Base-by-base conservation (phyloP, 2,329 filamentous ascomycete genomes). In the Colletotrichum australisinense region DNA sequence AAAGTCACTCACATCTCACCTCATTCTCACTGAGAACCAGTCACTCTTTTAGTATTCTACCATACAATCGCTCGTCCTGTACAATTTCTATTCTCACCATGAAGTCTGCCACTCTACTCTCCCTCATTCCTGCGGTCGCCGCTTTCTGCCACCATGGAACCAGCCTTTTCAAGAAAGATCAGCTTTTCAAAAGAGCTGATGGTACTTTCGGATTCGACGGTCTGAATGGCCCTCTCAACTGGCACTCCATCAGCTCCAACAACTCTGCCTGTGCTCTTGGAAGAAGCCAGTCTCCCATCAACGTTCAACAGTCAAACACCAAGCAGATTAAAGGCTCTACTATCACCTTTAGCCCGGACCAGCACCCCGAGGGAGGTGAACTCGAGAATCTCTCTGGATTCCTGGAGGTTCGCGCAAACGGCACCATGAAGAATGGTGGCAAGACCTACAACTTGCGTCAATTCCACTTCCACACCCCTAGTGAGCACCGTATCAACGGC, bases 391-490 rank as follows among this genome's bases (percentile, higher is more conserved):
- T 88, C 3, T 87, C 87, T 42, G 85, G 84, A 26, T 89, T 87
- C 0, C 82, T 90, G 30, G 84, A 89, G 77, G 85, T 88, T 56
- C 78, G 86, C 32, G 83, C 84, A 30, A 86, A 86, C 58, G 88
- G 88, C 26, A 86, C 83, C 12, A 83, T 89, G 7, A 80, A 76
- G 0, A 78, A 87, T 30, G 81, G 76, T 1, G 83, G 81, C 46
- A 79, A 79, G 24, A 78, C 81, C 14, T 90, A 86, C 78, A 78
- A 75, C 0, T 81, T 90, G 16, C 80, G 81, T 56, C 89, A 91
- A 75, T 91, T 90, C 81, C 89, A 91, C 79, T 89, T 91, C 81
- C 90, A 91, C 77, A 88, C 88, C 0, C 89, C 90, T 0, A 88
- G 87, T 57, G 90, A 92, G 82, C 90, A 92, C 76, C 84, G 86